Base-by-base conservation (phyloP, 2,329 filamentous ascomycete genomes). In the Alternaria solani region DNA sequence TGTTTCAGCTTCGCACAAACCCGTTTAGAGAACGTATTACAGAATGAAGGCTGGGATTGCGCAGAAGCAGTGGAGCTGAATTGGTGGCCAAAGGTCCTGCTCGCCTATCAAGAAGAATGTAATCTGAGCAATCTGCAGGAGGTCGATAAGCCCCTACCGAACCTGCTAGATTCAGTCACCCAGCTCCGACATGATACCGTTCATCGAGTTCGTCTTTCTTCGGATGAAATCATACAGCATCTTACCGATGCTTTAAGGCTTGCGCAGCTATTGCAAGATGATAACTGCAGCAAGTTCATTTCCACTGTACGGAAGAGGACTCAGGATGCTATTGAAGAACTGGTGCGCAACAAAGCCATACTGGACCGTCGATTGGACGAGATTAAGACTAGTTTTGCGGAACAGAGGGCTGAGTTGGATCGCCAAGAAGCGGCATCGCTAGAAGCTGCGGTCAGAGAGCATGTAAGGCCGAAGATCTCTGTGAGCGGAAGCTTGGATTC, bases 11-110 rank as follows among this genome's bases (percentile, higher is more conserved):
- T 53, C 6, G 48, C 55, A 2, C 23, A 41, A 41, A 39, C 25
- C 12, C 18, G 14, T 1, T n/a, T 53, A 1, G 5, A 1, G 5
- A 32, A 7, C 1, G 5, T 34, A 12, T 9, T 57, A 2, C 18
- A 53, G 1, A 44, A 11, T 11, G 30, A 57, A 20, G 39, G 20
- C 0, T 57, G 55, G 55, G 55, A 57, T 18, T 57, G 48, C 14
- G 55, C 55, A 8, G 55, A 57, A 32, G 55, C 48, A 6, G 32
- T 53, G 0, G 55, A 57, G 18, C 41, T 57, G 2, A 46, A 46
- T 2, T 25, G 14, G 25, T 57, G 55, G 55, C 12, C 41, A 7
- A 57, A 46, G 11, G 4, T 32, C n/a, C 25, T 57, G 2, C 47
- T 44, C 16, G 18, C 41, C 5, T 42, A 46, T 16, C 47, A 36